Base-by-base conservation (phyloP, 352 stramenopile genomes). In the Globisporangium polare region DNA sequence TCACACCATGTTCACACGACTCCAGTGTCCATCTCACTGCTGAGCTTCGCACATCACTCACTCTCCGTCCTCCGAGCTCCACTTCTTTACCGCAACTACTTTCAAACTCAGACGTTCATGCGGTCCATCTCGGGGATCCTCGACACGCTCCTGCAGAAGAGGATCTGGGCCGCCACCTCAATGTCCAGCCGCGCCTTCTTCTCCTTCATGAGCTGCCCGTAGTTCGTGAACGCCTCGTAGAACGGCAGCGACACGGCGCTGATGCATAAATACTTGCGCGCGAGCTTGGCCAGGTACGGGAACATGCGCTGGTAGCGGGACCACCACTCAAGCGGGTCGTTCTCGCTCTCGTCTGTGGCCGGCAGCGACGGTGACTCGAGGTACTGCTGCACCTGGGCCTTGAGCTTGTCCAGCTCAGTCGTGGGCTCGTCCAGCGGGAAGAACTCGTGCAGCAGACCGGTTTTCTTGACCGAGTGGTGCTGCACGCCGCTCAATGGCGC, bases 301-400 rank as follows among this genome's bases (percentile, higher is more conserved):
- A 91, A 90, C 39, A 80, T 69, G 5, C 81, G 82, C 39, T 84
- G 77, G 39, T 92, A 89, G 3, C 83, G 78, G 64, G 75, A 87
- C 84, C 84, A 94, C 84, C 84, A 94, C 53, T 89, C 82, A 2
- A 94, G 69, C n/a, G 82, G 82, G 33, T 94, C 84, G 55, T 88
- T 87, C 58, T 89, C 83, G 41, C 67, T 75, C 53, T 90, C 75
- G 59, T 90, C 78, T 3, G 80, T 88, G 4, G 82, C 74, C 8
- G 82, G 78, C 7, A 91, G 54, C 10, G 73, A 80, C 0, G 84
- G 80, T 0, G 84, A 89, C 52, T 89, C 80, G 29, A 94, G 58
- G 51, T 90, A 93, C 26, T 86, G 77, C 62, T 89, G 77, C 31
- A 89, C 76, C 43, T 90, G 79, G 5, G 71, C 47, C 39, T 88